Evolutionary conservation across 352 stramenopile genomes (phyloP), one percentile per base, ranked within the genome.

Genomic region (Saprolegnia parasitica): DNA sequence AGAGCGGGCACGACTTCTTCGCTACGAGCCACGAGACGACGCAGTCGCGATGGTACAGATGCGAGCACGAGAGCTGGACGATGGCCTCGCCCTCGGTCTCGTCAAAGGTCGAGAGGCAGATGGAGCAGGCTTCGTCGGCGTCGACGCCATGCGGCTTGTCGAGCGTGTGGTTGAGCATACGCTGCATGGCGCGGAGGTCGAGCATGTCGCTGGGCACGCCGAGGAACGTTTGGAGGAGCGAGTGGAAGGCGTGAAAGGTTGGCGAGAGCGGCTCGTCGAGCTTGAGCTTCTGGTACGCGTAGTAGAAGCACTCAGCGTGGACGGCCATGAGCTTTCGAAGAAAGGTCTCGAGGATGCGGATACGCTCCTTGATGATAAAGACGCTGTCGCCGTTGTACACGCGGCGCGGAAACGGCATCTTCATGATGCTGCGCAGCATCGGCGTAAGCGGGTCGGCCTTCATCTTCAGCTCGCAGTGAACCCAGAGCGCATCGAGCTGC

Each of bases 291-390:
- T 67, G 42, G 8, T 67, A 46, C 0, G 29, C 32, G 32, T 54
- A 67, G 46, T 67, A 67, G 32, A 67, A 67, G 46, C 60, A 67
- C 32, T 67, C 60, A 5, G 60, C 60, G 32, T 67, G 60, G 9
- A 67, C 8, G 20, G 23, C 24, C 60, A 67, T 67, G 24, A 67
- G 23, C 32, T 46, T 56, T 15, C 60, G 21, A 5, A 67, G 32
- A 24, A 67, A 46, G 32, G 21, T 16, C 32, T 54, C 20, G 21
- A 67, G 56, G 9, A 23, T 5, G 10, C n/a, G 60, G n/a, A 46
- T 67, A n/a, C 60, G 60, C 21, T 67, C 60, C 32, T 67, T 46
- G 32, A 67, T 40, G n/a, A 55, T 67, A 16, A 26, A 54, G 16
- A 37, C n/a, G 32, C 32, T 54, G 46, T 67, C 60, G 4, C 40